These are phyloP conservation scores for Leccinum huronense DNA, from an alignment of 1,284 basidiomycete species.

Conservation along the genomic window DNA sequence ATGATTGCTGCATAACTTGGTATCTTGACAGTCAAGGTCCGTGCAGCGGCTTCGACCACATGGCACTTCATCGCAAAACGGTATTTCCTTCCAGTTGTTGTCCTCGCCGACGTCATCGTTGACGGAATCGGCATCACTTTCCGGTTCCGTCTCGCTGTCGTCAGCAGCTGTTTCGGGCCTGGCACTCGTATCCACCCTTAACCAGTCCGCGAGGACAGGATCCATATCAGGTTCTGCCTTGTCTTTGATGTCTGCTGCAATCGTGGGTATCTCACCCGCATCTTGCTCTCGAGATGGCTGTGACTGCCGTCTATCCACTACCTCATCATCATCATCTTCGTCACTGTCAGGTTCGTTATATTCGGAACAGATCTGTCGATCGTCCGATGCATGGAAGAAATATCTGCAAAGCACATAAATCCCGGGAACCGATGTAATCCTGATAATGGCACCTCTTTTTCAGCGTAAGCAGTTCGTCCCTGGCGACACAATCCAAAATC, in stretches of 20 bases:
- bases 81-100: constrained; percentile 40
- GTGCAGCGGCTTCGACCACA: constrained; percentile 60
- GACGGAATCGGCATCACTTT: constrained; percentile 69
- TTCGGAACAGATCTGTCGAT: constrained; percentile 41
- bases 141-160: constrained; percentile 45
- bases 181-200: constrained; percentile 43
- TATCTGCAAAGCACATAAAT: constrained; percentile 45
- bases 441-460: constrained; percentile 54
- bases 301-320: constrained; percentile 17
- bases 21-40: constrained; percentile 61
- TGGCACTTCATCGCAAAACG: constrained; percentile 60
- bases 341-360: constrained; percentile 41
- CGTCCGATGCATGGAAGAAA: constrained; percentile 67
- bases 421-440: neutral
- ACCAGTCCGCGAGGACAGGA: constrained; percentile 61
- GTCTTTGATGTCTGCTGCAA: constrained; percentile 20
- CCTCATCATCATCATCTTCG: constrained; percentile 28
- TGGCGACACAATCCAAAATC: constrained; percentile 74
- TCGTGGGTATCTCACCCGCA: constrained; percentile 24
- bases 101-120: constrained; percentile 53
- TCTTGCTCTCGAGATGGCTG: constrained; percentile 16
- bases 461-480: constrained; percentile 55
- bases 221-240: constrained; percentile 39
- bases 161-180: constrained; percentile 4
- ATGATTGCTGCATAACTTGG: constrained; percentile 67